These are phyloP conservation scores for Ustilago loliicola DNA, from an alignment of 1,284 basidiomycete genomes.

Conservation along the genomic window DNA sequence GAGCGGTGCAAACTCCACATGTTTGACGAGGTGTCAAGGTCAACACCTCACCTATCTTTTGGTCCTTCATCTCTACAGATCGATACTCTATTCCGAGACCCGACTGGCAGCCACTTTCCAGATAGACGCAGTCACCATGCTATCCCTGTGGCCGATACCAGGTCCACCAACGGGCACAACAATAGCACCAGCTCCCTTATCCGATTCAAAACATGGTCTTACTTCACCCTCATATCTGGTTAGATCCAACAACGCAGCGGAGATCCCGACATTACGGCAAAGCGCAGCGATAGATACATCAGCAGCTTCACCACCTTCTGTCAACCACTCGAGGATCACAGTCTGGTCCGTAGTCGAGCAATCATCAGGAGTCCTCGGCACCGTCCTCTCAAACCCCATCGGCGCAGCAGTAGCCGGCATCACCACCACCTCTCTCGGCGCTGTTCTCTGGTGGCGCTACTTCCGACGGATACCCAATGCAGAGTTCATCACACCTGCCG, in stretches of 20 bases:
- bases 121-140: background rate
- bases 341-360: slow-evolving; percentile 45
- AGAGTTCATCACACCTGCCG: slow-evolving; percentile 63
- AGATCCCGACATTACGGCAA: background rate
- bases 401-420: slow-evolving; percentile 37
- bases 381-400: slow-evolving; percentile 34
- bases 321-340: slow-evolving; percentile 13
- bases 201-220: background rate
- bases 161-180: background rate
- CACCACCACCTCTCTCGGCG: slow-evolving; percentile 29
- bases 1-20: slow-evolving; percentile 12
- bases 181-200: background rate
- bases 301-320: background rate
- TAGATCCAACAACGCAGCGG: background rate
- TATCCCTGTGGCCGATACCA: background rate
- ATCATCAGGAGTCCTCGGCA: slow-evolving; percentile 26
- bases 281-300: background rate
- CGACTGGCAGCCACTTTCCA: background rate
- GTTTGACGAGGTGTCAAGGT: too few species aligned
- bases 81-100: too few species aligned
- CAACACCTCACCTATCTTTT: background rate
- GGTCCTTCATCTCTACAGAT: too few species aligned
- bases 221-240: background rate
- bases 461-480: slow-evolving; percentile 65
- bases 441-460: slow-evolving; percentile 62